Base-by-base conservation (phyloP, 1,139 yeast genomes). In the Pichia sp. region DNA sequence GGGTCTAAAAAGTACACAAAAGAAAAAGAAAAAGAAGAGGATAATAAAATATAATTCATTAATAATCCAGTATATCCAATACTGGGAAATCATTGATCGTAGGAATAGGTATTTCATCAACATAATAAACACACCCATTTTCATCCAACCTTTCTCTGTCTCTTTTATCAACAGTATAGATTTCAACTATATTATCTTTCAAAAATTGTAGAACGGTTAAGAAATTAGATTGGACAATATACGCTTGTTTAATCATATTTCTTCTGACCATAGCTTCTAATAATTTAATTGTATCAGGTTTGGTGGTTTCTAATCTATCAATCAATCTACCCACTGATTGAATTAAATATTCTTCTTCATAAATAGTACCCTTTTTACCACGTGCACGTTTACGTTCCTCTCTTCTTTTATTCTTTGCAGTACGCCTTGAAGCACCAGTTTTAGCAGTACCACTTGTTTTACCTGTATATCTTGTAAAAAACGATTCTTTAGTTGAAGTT, bases 311-410 rank as follows among this genome's bases (percentile, higher is more conserved):
- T 53, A 92, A 70, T 58, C 98, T 79, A 53, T 88, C 97, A 43
- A 89, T 70, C 62, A 94, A 74, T 61, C 99, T 79, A 7, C 95
- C 95, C 55, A 88, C 82, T 1, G 97, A 89, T 58, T 77, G 80
- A 49, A 92, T 83, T 51, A 94, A 77, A 64, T 94, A 94, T 65
- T 92, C 98, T 63, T 94, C 98, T 67, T 92, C 98, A 62, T 92
- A 92, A 20, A 92, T 85, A 5, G 97, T 90, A 39, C 97, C 97
- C 70, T 92, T 92, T 71, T 95, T 87, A 51, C 98, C 98, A 59
- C 96, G 80, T 1, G 98, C 99, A 54, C 82, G 78, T 70, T 94
- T 94, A 60, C 98, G 80, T 65, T 92, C 98, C 67, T 92, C 97
- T 59, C 98, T 79, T 65, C 96, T 87, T 54, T 82, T 79, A 66